A percentile compares a stretch with the other conserved stretches of the same genome.
Conservation (phyloP, 768 basidiomycete genomes). For the Boletus insuetus region DNA sequence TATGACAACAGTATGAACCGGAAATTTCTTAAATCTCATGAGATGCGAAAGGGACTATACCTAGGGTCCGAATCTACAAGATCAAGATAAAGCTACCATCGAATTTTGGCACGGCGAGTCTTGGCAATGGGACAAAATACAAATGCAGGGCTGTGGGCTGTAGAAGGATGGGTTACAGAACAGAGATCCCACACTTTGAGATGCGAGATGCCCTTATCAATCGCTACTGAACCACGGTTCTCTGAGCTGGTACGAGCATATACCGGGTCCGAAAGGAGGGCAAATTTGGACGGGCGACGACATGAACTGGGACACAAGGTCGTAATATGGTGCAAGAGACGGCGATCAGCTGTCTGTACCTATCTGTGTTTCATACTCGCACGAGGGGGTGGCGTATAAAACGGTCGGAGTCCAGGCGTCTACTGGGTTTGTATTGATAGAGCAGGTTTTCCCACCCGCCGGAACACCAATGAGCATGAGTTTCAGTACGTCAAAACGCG, state of each 20-base stretch:
- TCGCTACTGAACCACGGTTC: background rate
- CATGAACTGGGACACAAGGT: background rate
- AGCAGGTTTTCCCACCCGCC: constrained; percentile 4
- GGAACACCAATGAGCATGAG: background rate
- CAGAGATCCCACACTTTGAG: background rate
- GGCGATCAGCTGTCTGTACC: constrained; percentile 29
- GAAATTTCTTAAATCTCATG: constrained; percentile 1
- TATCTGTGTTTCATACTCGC: constrained; percentile 17
- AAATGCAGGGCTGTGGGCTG: constrained; percentile 3
- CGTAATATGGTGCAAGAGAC: constrained; percentile 10
- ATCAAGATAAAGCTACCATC: background rate
- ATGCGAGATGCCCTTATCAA: background rate
- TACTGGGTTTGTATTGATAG: constrained; percentile 1
- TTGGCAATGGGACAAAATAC: background rate
- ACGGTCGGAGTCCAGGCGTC: constrained; percentile 2
- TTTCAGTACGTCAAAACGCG: constrained; percentile 19
- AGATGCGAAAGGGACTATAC: background rate
- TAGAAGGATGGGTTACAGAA: background rate
- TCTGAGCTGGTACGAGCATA: background rate
- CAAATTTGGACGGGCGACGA: constrained; percentile 3
- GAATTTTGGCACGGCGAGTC: background rate
- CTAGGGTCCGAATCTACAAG: constrained; percentile 2
- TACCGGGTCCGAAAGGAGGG: constrained; percentile 14
- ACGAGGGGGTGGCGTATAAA: constrained; percentile 19
- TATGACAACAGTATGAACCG: constrained; percentile 13